Percentiles rank a stretch among this genome's conserved stretches.
phyloP scores from a whole-genome alignment of 352 stramenopile genomes.

The Phytophthora sojae region DNA sequence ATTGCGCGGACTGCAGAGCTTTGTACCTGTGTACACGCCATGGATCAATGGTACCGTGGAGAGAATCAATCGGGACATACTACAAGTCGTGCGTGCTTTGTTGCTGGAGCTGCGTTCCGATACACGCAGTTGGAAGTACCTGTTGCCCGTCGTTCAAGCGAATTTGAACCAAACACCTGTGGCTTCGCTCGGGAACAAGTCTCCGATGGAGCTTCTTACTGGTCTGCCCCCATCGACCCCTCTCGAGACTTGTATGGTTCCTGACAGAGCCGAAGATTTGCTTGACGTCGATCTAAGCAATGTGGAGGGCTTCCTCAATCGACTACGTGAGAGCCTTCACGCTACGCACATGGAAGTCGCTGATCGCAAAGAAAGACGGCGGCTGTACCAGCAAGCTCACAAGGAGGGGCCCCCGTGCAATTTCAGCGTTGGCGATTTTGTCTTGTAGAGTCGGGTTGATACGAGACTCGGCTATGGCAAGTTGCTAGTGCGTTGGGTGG shows the following conservation, averaged over 20 bases:
- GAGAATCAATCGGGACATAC: conserved; percentile 1
- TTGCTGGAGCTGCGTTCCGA: background rate
- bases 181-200: background rate
- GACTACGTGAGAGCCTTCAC: background rate
- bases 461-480: background rate
- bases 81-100: background rate
- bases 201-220: background rate
- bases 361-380: background rate
- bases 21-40: conserved; percentile 1
- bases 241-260: background rate
- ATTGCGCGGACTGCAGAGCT: background rate
- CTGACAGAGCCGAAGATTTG: background rate
- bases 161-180: background rate
- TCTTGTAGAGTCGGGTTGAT: background rate
- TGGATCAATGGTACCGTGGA: conserved; percentile 10
- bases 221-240: background rate
- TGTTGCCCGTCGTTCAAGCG: background rate
- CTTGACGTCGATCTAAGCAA: background rate
- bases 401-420: background rate
- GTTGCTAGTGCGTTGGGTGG: background rate
- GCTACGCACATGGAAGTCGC: background rate
- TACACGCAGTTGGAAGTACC: background rate
- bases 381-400: background rate
- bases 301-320: background rate
- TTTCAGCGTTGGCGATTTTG: background rate